Conservation (phyloP, 2,329 filamentous ascomycete species). For the Coniochaeta prunicola region DNA sequence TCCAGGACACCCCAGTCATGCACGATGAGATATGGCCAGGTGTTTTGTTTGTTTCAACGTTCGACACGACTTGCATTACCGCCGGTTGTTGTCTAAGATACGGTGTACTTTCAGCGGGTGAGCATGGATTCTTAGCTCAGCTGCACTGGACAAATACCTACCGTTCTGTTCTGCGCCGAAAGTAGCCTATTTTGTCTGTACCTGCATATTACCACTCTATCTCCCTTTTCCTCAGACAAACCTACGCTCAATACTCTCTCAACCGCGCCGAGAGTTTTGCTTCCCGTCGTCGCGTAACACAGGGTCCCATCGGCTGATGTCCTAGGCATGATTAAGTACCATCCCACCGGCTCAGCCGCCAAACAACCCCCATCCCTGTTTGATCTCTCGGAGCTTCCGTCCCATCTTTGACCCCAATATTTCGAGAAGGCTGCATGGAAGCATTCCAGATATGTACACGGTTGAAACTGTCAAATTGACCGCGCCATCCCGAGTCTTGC, state of each 20-base stretch:
- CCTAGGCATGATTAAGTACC: not conserved
- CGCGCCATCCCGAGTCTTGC: not conserved
- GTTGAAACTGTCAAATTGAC: not conserved
- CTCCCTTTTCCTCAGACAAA: not conserved
- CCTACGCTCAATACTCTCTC: too few species aligned
- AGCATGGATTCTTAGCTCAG: too few species aligned
- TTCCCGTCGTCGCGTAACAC: not conserved
- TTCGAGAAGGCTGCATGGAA: conserved; percentile 1
- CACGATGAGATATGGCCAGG: not conserved
- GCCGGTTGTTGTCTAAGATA: too few species aligned
- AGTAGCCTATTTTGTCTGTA: not conserved
- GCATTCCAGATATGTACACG: not conserved
- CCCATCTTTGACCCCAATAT: not conserved
- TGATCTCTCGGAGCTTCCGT: not conserved
- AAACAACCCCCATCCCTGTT: conserved; percentile 1
- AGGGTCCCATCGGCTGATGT: not conserved
- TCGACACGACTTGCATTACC: not conserved
- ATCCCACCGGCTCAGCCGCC: not conserved
- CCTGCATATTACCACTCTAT: not conserved
- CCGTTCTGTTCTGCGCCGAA: not conserved
- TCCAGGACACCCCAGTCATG: not conserved
- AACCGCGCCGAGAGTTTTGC: not conserved
- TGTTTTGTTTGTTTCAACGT: not conserved
- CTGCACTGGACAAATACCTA: not conserved
- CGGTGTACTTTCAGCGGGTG: too few species aligned